These are phyloP conservation scores for Apium graveolens DNA, from an alignment of 129 eudicot species.

Conservation along the genomic window DNA sequence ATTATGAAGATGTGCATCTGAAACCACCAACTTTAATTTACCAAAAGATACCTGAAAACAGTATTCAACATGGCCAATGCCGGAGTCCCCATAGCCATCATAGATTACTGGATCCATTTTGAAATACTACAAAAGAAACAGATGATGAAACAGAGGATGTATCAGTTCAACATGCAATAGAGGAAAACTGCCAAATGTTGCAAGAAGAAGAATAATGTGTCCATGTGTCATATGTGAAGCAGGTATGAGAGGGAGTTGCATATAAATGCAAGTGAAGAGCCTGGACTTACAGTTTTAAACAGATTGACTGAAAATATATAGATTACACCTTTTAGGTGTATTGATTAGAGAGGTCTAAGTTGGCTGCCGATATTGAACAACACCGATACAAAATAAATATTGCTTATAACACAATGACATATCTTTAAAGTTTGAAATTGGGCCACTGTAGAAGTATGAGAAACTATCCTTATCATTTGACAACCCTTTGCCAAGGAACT, in stretches of 20 bases:
- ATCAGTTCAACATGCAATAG: neutral
- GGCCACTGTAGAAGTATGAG: neutral
- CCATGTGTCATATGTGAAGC: neutral
- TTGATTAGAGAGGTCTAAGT: neutral
- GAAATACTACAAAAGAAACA: constrained; percentile 48
- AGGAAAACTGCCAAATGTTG: neutral
- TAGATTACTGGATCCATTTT: constrained; percentile 80
- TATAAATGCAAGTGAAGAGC: neutral
- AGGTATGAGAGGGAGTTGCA: neutral
- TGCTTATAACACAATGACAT: neutral
- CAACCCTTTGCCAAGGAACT: neutral
- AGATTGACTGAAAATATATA: neutral
- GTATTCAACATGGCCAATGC: constrained; percentile 78
- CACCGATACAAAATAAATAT: neutral
- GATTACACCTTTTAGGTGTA: neutral
- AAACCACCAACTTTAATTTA: neutral
- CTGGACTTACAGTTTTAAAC: neutral
- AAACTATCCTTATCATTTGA: neutral
- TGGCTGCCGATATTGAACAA: neutral
- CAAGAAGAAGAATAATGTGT: neutral
- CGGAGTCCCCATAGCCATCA: constrained; percentile 51
- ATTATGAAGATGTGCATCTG: neutral
- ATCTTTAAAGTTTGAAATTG: neutral
- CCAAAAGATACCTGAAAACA: constrained; percentile 71
- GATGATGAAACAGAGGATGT: too few species aligned